Evolutionary conservation across 495 filamentous ascomycete species (phyloP).

Genomic region (Aeminium ludgeri): DNA sequence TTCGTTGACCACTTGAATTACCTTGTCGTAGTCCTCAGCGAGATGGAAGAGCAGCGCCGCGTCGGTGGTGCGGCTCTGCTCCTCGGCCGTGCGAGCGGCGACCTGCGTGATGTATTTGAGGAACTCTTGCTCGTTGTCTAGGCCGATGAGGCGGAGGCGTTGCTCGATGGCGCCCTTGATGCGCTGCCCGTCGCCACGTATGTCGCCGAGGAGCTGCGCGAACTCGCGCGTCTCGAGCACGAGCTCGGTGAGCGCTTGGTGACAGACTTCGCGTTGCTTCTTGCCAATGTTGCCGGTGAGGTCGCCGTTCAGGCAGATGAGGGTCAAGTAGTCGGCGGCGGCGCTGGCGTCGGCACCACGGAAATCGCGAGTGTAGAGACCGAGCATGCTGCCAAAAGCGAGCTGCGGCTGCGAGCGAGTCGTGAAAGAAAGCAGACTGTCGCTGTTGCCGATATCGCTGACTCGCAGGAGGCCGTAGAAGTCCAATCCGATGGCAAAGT

Average conservation of each 20-base stretch:
- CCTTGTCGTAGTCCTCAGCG: slow-evolving; percentile 83
- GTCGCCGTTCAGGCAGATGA: slow-evolving; percentile 88
- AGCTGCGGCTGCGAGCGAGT: slow-evolving; percentile 74
- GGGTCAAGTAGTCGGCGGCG: slow-evolving; percentile 80
- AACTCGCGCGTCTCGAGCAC: slow-evolving; percentile 90
- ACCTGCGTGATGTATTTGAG: slow-evolving; percentile 72
- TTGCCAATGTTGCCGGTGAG: slow-evolving; percentile 54
- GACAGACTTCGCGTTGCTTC: slow-evolving; percentile 65
- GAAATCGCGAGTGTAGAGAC: slow-evolving; percentile 91
- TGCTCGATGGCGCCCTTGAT: slow-evolving; percentile 78
- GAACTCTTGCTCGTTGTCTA: slow-evolving; percentile 65
- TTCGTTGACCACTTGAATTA: slow-evolving; percentile 73
- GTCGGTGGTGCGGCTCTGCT: slow-evolving; percentile 80
- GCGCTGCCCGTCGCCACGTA: slow-evolving; percentile 61
- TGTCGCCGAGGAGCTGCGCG: slow-evolving; percentile 81
- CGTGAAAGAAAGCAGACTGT: slow-evolving; percentile 53
- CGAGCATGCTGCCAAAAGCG: slow-evolving; percentile 84
- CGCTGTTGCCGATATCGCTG: slow-evolving; percentile 47
- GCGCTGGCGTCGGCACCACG: slow-evolving; percentile 69
- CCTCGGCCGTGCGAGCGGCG: slow-evolving; percentile 79
- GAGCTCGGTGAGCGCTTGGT: slow-evolving; percentile 87
- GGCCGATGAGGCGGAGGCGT: slow-evolving; percentile 65
- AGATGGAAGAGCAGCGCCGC: slow-evolving; percentile 89
- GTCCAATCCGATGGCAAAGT: slow-evolving; percentile 77
- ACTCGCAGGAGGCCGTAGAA: slow-evolving; percentile 87